Conservation (phyloP, 2,329 filamentous ascomycete genomes). For the Aspergillus sp. region DNA sequence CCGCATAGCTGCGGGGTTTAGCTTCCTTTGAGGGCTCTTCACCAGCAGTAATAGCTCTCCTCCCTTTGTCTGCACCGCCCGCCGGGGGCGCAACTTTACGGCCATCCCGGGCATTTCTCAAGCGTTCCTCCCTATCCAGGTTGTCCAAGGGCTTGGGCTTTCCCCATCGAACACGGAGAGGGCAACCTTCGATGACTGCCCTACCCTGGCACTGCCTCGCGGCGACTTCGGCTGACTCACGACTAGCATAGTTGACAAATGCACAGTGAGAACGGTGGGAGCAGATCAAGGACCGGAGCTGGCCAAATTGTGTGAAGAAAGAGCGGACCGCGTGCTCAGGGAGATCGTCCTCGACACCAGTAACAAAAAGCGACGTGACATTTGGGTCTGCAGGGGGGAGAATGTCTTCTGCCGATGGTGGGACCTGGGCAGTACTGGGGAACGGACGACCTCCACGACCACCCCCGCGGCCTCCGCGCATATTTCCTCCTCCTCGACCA, state of each 20-base stretch:
- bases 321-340: slow-evolving; percentile 87
- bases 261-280: slow-evolving; percentile 97
- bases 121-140: slow-evolving; percentile 80
- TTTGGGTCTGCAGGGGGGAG: slow-evolving; percentile 76
- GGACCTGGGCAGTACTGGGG: slow-evolving; percentile 66
- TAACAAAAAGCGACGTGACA: slow-evolving; percentile 90
- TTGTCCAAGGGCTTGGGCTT: slow-evolving; percentile 87
- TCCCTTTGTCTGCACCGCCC: slow-evolving; percentile 34
- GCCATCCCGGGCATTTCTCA: slow-evolving; percentile 76
- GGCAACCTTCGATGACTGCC: slow-evolving; percentile 85
- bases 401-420: slow-evolving; percentile 80
- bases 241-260: slow-evolving; percentile 88
- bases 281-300: slow-evolving; percentile 87
- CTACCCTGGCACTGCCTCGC: slow-evolving; percentile 80
- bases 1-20: slow-evolving; percentile 37
- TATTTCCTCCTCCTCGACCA: slow-evolving; percentile 44
- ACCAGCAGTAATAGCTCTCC: slow-evolving; percentile 32
- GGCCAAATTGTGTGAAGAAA: slow-evolving; percentile 84
- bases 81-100: slow-evolving; percentile 53
- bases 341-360: slow-evolving; percentile 91
- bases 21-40: slow-evolving; percentile 36
- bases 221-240: slow-evolving; percentile 79
- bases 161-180: slow-evolving; percentile 85
- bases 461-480: slow-evolving; percentile 40
- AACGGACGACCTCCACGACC: slow-evolving; percentile 55